Evolutionary conservation across 208 protist genomes (phyloP).

Genomic region (Naegleria lovaniensis): DNA sequence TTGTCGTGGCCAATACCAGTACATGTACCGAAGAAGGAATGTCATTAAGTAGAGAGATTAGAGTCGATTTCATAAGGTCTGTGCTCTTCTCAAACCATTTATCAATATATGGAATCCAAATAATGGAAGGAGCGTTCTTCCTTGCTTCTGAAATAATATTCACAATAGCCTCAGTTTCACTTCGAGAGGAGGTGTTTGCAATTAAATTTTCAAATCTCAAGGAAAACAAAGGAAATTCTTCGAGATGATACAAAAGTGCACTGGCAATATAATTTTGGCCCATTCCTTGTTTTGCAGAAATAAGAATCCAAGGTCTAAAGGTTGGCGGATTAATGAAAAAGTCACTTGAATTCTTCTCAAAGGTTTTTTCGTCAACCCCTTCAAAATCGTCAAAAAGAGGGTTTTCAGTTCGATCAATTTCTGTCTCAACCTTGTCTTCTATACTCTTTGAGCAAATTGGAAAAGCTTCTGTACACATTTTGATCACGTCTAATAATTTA

Average conservation of each 20-base stretch:
- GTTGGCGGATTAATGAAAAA: conserved; percentile 16
- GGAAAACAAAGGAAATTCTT: not conserved
- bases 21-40: not conserved
- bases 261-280: conserved; percentile 1
- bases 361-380: not conserved
- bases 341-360: not conserved
- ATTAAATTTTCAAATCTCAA: not conserved
- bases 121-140: not conserved
- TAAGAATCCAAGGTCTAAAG: not conserved
- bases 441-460: not conserved
- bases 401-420: not conserved
- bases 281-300: not conserved
- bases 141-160: not conserved
- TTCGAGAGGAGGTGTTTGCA: not conserved
- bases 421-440: not conserved
- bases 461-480: not conserved
- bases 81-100: not conserved
- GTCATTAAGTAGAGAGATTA: not conserved
- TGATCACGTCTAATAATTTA: not conserved
- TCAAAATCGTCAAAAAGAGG: not conserved
- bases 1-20: not conserved
- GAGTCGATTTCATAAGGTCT: not conserved
- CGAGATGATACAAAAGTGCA: not conserved
- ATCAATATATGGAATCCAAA: conserved; percentile 15
- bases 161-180: not conserved